Evolutionary conservation across 257 asterid species (phyloP).

Genomic region (Cynanchum wilfordii): DNA sequence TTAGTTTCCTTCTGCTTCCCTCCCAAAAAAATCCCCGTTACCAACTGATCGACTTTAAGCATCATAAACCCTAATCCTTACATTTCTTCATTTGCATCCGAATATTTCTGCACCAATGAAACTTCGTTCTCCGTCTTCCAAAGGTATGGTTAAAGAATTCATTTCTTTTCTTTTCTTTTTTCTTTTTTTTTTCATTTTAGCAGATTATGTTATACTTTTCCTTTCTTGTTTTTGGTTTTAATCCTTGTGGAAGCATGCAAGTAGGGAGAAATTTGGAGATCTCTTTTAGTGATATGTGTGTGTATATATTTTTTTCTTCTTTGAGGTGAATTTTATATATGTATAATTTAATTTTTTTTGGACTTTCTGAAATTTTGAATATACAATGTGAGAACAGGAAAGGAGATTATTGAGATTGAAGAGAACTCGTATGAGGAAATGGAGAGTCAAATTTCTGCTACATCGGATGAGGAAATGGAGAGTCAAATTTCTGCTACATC

Average conservation of each 20-base stretch:
- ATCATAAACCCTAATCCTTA: background rate
- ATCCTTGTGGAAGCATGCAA: background rate
- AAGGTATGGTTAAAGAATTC: background rate
- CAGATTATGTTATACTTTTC: background rate
- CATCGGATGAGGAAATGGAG: background rate
- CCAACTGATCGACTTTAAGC: background rate
- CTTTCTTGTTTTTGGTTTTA: background rate
- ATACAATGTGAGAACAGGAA: slow-evolving; percentile 6
- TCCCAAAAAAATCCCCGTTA: background rate
- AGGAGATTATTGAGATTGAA: background rate
- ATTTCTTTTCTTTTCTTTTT: background rate
- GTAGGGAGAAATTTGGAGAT: background rate
- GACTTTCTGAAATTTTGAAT: background rate
- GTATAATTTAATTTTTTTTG: background rate
- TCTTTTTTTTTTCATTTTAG: too few relatives aligned
- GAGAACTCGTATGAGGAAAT: background rate
- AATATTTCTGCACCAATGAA: slow-evolving; percentile 6
- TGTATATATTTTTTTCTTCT: background rate
- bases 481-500: background rate
- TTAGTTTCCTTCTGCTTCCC: background rate
- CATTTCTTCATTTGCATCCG: background rate
- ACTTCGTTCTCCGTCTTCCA: slow-evolving; percentile 14
- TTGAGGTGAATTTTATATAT: background rate
- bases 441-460: background rate
- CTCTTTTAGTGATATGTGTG: too few relatives aligned